These are phyloP conservation scores for Triangularia verruculosa DNA, from an alignment of 2,329 filamentous ascomycete genomes.

Conservation along the genomic window DNA sequence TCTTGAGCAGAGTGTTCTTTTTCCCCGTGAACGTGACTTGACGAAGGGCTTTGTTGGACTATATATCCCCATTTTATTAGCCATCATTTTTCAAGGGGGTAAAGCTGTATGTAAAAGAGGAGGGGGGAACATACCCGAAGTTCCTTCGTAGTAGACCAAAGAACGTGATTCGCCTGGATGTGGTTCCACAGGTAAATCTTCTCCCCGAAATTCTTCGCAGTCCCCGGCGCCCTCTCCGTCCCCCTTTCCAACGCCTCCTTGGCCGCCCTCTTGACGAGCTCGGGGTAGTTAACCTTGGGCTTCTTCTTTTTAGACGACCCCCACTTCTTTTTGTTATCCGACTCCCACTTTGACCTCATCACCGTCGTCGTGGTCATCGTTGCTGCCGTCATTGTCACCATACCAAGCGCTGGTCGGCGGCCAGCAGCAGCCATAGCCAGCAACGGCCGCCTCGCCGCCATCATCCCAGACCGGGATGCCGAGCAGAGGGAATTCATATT, in stretches of 20 bases:
- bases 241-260: background rate
- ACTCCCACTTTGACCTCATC: background rate
- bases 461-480: background rate
- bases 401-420: background rate
- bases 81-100: too few species aligned
- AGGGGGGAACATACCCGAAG: constrained; percentile 17
- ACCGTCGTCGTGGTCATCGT: background rate
- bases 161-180: constrained; percentile 47
- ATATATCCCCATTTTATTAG: background rate
- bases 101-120: background rate
- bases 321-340: too few species aligned
- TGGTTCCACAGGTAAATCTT: constrained; percentile 56
- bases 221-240: background rate
- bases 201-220: constrained; percentile 48
- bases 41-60: constrained; percentile 31
- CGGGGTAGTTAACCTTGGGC: too few species aligned
- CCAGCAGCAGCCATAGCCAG: background rate
- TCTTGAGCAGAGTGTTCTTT: constrained; percentile 59
- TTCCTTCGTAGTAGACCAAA: constrained; percentile 46
- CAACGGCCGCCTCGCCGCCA: background rate
- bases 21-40: constrained; percentile 63
- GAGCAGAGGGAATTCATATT: constrained; percentile 18
- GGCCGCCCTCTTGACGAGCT: background rate
- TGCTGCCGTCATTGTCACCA: background rate
- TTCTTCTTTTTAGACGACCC: too few species aligned